Base-by-base conservation (phyloP, 2,329 filamentous ascomycete genomes). In the Fusarium pininemorale region DNA sequence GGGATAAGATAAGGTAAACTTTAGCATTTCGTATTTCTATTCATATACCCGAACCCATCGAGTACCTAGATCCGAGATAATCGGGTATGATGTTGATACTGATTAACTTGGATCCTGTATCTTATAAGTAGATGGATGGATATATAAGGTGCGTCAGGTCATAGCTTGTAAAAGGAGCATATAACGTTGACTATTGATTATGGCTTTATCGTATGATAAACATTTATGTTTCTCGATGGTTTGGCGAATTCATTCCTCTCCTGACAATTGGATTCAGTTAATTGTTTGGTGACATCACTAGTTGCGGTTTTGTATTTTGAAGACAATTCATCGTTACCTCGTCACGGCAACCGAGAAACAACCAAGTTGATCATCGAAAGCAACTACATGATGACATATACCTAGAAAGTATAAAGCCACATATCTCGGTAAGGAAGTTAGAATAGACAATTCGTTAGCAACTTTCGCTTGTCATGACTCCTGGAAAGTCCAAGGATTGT, bases 51-150 rank as follows among this genome's bases (percentile, higher is more conserved):
- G 57, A 13, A 11, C 16, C n/a, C 10, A 35, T 9, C 24, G 4
- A 50, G 41, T 24, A 35, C 32, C 32, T 35, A 53, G 45, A 70
- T 65, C 41, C n/a, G 30, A 64, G 44, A 63, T 50, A 50, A 63
- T 54, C 41, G n/a, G 32, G 38, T 30, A 24, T 16, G n/a, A 38
- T 48, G 24, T 63, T 37, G 26, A 26, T 55, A 55, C n/a, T 37
- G 32, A 45, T 55, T 22, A 30, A 30, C 15, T 56, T 16, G 32
- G 16, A 26, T 35, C 18, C 15, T 24, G 11, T 54, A 68, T 42
- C 47, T 61, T 61, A 16, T 37, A 3, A 9, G 35, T 32, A 35
- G 4, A 12, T 16, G 7, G 12, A 18, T 18, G 20, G 16, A 13
- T n/a, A n/a, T 7, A 10, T 16, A 12, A 35, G 32, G 32, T 51